Evolutionary conservation across 352 stramenopile genomes (phyloP), one percentile per base, ranked within the genome.

Genomic region (Pythium vanterpoolii): DNA sequence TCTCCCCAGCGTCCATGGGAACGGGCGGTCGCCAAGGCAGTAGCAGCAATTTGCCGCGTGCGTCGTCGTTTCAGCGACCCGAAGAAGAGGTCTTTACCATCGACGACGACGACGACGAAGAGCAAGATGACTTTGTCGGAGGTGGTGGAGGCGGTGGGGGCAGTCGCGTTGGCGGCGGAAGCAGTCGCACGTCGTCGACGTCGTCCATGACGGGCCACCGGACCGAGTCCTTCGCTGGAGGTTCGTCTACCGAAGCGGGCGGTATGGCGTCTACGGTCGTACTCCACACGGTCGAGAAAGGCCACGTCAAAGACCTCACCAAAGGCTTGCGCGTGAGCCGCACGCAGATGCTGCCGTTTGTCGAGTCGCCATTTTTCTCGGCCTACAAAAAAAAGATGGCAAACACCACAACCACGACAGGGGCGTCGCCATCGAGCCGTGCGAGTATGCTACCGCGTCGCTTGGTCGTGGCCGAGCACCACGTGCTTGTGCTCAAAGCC

Each of bases 41-140:
- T 11, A 19, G 36, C 21, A 31, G n/a, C 42, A n/a, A n/a, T n/a
- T 31, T 52, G n/a, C 48, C 71, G 5, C 67, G 71, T 7, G 56
- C 64, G 23, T 50, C 47, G 0, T 88, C 77, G 40, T 87, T 84
- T 56, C 72, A 84, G 44, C 66, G 69, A 30, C 77, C 77, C 3
- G 78, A 83, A n/a, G 83, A 93, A 23, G 83, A 89, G 30, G 83
- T 93, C 36, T 93, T 93, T 55, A 87, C 81, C 14, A 93, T 93
- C 54, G 83, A 93, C 65, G 83, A 91, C 42, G 80, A 87, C 23
- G 79, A 89, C 5, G 79, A 92, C 16, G 76, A 90, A 23, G 83
- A 82, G 58, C 69, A 89, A 28, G 77, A 85, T 38, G 74, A 81
- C 42, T 77, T 73, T 58, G 64, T 80, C n/a, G 68, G 69, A 14